These are phyloP conservation scores for Fusarium robinianum DNA, from an alignment of 2,329 filamentous ascomycete genomes.

Conservation along the genomic window DNA sequence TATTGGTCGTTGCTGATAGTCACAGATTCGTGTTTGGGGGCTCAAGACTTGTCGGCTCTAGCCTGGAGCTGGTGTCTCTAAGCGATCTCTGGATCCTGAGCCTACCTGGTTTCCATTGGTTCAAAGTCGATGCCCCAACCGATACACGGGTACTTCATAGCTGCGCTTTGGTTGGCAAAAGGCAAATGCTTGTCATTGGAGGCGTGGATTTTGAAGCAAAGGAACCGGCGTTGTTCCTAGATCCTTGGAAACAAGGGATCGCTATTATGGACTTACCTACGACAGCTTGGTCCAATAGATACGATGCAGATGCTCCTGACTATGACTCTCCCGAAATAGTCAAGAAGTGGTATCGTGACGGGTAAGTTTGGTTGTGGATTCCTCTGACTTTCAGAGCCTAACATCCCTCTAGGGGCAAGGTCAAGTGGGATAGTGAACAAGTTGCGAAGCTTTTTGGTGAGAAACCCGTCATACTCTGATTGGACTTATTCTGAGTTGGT, in stretches of 20 bases:
- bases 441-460: background rate
- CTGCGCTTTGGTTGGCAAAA: conserved; percentile 3
- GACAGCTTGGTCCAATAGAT: conserved; percentile 1
- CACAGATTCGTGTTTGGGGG: background rate
- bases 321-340: background rate
- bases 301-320: background rate
- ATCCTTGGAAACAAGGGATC: conserved; percentile 4
- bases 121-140: background rate
- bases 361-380: background rate
- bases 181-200: background rate
- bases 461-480: background rate
- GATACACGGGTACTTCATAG: background rate
- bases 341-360: background rate
- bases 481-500: too few species aligned
- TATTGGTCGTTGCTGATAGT: background rate
- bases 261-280: conserved; percentile 1
- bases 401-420: background rate
- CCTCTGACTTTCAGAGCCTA: background rate
- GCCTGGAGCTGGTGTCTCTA: background rate
- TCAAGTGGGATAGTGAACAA: background rate
- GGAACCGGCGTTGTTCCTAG: background rate
- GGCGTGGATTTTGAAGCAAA: background rate
- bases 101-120: background rate
- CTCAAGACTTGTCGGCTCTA: background rate
- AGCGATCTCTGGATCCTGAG: background rate